Conservation (phyloP, 208 protist species). For the Herpetomonas tarakana region DNA sequence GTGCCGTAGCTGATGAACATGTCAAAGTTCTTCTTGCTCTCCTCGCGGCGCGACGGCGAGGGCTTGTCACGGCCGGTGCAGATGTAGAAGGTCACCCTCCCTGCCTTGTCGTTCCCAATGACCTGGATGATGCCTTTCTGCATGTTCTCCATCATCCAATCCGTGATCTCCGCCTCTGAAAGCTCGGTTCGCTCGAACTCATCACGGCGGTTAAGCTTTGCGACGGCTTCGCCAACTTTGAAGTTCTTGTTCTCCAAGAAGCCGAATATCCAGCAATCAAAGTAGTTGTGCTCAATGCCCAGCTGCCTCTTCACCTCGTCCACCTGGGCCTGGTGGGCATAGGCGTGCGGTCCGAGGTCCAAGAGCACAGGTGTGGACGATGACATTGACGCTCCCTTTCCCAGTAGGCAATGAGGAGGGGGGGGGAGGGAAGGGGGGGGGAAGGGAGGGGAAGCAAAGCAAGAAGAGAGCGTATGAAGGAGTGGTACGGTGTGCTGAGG, state of each 20-base stretch:
- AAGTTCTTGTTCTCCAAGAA: constrained; percentile 89
- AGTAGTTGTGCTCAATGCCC: constrained; percentile 61
- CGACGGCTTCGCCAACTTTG: constrained; percentile 60
- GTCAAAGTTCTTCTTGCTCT: constrained; percentile 60
- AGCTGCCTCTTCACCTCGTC: constrained; percentile 63
- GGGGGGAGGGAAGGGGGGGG: too few species aligned
- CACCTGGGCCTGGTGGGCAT: constrained; percentile 54
- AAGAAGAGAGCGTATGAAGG: too few species aligned
- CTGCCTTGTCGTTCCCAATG: constrained; percentile 66
- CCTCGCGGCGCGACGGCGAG: constrained; percentile 26
- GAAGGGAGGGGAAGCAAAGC: too few species aligned
- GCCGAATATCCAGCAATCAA: constrained; percentile 81
- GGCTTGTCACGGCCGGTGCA: constrained; percentile 49
- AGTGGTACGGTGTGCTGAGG: too few species aligned
- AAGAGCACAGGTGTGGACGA: constrained; percentile 35
- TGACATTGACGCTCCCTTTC: too few species aligned
- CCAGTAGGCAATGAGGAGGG: neutral
- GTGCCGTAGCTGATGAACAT: constrained; percentile 76
- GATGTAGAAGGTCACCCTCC: constrained; percentile 63
- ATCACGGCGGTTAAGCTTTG: constrained; percentile 61
- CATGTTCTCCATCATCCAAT: constrained; percentile 68
- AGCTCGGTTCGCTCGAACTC: constrained; percentile 68
- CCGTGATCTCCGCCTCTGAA: constrained; percentile 48
- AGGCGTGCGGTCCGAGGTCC: constrained; percentile 46
- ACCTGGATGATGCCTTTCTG: constrained; percentile 70